Evolutionary conservation across 2,329 filamentous ascomycete genomes (phyloP), one percentile per base, ranked within the genome.

Genomic region (Clonostachys byssicola): DNA sequence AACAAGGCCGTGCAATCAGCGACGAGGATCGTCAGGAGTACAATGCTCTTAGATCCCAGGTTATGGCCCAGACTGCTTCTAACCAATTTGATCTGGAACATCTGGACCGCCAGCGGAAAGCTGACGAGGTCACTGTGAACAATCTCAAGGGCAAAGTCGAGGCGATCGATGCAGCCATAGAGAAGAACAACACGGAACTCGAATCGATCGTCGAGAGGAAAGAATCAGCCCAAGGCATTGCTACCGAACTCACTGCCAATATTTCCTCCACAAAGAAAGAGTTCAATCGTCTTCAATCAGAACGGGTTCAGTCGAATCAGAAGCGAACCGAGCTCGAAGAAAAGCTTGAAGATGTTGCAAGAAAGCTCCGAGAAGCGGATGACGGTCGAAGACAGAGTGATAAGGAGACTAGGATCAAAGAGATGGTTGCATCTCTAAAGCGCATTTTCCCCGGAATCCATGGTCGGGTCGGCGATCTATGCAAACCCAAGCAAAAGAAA

Each of bases 401-500:
- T 58, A 89, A 84, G 60, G 92, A 97, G 60, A 71, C 80, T 23
- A 78, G 84, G 49, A 83, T 86, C 59, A 90, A 89, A 58, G 92
- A 96, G 61, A 88, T 89, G 60, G 85, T 97, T 34, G 83, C 85
- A 12, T 85, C 89, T 34, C 75, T 99, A 58, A 96, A 95, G 66
- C 86, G 91, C 45, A 88, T 96, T 52, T 96, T 91, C 57, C 89
- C 91, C 2, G 92, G 92, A 42, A 92, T 99, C 41, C 89, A 89
- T 55, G 94, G 94, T 17, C 85, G 92, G 42, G 82, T 97, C 42
- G 89, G 90, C 52, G 90, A 96, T 54, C 80, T 99, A 40, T 96
- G 94, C 71, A 92, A 89, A 54, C 92, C 94, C 2, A 97, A 96
- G 67, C 90, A 96, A 70, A 96, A 95, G 70, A 97, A 96, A 65